Conservation (phyloP, 148 eudicot genomes). For the Euryodendron excelsum region DNA sequence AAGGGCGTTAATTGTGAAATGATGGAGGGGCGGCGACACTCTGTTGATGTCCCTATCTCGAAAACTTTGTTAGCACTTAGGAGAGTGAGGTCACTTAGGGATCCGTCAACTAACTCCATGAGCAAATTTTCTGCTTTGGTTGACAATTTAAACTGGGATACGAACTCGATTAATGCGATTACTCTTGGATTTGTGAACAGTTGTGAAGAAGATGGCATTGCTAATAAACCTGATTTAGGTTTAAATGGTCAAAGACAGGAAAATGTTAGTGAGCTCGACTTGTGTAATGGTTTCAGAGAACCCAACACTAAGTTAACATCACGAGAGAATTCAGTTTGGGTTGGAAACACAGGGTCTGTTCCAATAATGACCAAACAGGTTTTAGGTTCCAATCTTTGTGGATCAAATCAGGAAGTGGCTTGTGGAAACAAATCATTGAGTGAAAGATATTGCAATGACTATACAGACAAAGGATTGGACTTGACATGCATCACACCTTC, state of each 20-base stretch:
- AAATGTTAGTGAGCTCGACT: slow-evolving; percentile 22
- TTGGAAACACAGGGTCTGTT: slow-evolving; percentile 19
- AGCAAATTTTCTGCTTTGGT: slow-evolving; percentile 58
- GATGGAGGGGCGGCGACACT: slow-evolving; percentile 93
- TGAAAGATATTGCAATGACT: slow-evolving; percentile 29
- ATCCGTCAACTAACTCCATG: slow-evolving; percentile 85
- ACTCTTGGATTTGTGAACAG: slow-evolving; percentile 60
- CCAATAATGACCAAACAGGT: slow-evolving; percentile 16
- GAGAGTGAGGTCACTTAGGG: slow-evolving; percentile 94
- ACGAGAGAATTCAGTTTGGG: slow-evolving; percentile 20
- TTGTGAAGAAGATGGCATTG: slow-evolving; percentile 27
- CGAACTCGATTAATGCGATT: slow-evolving; percentile 68
- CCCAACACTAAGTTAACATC: slow-evolving; percentile 17
- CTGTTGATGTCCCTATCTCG: slow-evolving; percentile 84
- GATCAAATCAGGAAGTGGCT: slow-evolving; percentile 26
- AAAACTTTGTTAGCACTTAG: slow-evolving; percentile 78
- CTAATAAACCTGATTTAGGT: slow-evolving; percentile 30
- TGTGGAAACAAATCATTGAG: slow-evolving; percentile 22
- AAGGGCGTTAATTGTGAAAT: slow-evolving; percentile 12
- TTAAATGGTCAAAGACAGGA: slow-evolving; percentile 47
- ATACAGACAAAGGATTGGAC: slow-evolving; percentile 40
- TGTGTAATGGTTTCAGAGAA: slow-evolving; percentile 18
- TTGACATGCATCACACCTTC: slow-evolving; percentile 44
- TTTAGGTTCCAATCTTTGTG: slow-evolving; percentile 3
- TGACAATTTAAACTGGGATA: slow-evolving; percentile 84